Evolutionary conservation across 1,284 basidiomycete species (phyloP), one percentile per base, ranked within the genome.

Genomic region (Coniferiporia sulphurascens): DNA sequence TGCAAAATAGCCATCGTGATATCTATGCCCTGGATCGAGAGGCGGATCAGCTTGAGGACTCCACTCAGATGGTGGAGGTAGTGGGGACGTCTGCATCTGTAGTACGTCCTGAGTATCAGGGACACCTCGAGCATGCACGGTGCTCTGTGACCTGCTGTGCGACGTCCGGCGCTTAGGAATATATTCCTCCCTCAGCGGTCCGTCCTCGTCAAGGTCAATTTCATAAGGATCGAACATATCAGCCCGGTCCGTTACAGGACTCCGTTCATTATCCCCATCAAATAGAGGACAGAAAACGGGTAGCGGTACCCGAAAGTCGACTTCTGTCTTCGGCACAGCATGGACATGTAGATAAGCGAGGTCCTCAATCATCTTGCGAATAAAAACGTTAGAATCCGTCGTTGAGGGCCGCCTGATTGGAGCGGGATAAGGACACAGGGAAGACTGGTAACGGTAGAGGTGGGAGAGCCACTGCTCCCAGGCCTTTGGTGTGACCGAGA

Each of bases 1-100:
- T 13, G 87, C 84, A 48, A 86, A 73, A 61, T 89, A 89, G 48
- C 83, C 79, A 1, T 79, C 79, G 48, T 69, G 68, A 56, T 81
- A 76, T 65, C 76, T 79, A 53, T 73, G 72, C 57, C 79, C 76
- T 45, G 81, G 80, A 46, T 81, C 71, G 59, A 91, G 81, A 21
- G 86, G 87, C 64, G 89, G 87, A 66, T 90, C 88, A 13, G 78
- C 86, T 9, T 82, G 80, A 52, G 89, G 88, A 67, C 86, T 89
- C 89, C 89, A 91, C 69, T 83, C 83, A 6, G 89, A 84, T 17
- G 89, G 89, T 13, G 89, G 86, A 49, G 89, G 88, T 19, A 90
- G 71, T 2, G 67, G 62, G 12, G 60, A 63, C 60, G 65, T 67
- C 21, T 35, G 34, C 12, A 22, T 67, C 21, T 35, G 34, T 13